Percentiles rank a stretch among this genome's conserved stretches.
Evolutionary conservation across 176 grass and related monocot species (phyloP).

Genomic region (Elaeis guineensis): DNA sequence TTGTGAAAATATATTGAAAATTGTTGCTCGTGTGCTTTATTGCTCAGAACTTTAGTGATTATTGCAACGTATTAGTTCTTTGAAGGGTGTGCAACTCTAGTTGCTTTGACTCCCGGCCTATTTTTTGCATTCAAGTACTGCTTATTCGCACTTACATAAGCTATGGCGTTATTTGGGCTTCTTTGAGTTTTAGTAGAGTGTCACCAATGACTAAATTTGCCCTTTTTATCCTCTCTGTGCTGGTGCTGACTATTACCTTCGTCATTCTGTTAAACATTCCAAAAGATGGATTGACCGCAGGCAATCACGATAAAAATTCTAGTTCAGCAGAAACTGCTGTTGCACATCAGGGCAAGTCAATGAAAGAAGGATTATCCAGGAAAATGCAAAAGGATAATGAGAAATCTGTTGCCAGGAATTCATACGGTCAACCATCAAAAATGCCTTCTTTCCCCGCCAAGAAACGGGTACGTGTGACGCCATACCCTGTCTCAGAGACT

Average conservation of each 20-base stretch:
- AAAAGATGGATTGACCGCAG: conserved; percentile 21
- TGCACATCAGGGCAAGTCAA: conserved; percentile 6
- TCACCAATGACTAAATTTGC: too few relatives aligned
- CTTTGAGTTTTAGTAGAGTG: too few relatives aligned
- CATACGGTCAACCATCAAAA: conserved; percentile 15
- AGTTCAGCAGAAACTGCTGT: background rate
- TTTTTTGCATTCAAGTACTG: too few relatives aligned
- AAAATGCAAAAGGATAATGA: conserved; percentile 22
- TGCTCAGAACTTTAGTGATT: background rate
- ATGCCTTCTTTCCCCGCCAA: conserved; percentile 67
- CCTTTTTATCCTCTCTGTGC: too few relatives aligned
- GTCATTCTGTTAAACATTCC: too few relatives aligned
- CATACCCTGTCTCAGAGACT: conserved; percentile 49
- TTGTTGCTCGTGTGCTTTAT: background rate
- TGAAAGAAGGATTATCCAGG: conserved; percentile 29
- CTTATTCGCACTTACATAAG: too few relatives aligned
- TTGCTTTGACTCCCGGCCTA: too few relatives aligned
- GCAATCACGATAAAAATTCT: background rate
- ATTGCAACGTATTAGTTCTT: too few relatives aligned
- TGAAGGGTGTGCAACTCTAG: too few relatives aligned
- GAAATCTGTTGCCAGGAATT: conserved; percentile 13
- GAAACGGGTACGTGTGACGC: conserved; percentile 67
- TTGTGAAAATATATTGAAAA: too few relatives aligned
- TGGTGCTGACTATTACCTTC: too few relatives aligned
- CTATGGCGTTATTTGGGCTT: too few relatives aligned